These are phyloP conservation scores for Gossypium arboreum DNA, from an alignment of 345 rosid genomes.

Conservation along the genomic window DNA sequence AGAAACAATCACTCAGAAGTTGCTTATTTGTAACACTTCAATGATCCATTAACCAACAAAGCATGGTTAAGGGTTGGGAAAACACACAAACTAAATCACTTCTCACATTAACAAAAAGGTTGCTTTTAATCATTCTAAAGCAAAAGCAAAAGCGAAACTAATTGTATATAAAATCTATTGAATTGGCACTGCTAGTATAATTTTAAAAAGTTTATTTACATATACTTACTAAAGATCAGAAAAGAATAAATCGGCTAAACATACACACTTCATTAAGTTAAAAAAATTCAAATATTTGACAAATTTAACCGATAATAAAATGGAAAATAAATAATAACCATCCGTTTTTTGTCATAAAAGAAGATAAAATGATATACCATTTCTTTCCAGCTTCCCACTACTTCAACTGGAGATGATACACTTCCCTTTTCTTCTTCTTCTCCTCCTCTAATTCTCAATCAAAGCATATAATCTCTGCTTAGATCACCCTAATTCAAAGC, in stretches of 20 bases:
- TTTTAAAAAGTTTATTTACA: not conserved
- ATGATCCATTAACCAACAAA: not conserved
- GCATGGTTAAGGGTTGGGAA: not conserved
- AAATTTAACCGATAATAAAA: not conserved
- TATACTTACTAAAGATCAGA: not conserved
- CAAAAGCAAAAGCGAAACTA: not conserved
- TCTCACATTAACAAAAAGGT: not conserved
- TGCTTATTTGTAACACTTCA: not conserved
- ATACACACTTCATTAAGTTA: not conserved
- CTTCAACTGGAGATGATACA: not conserved
- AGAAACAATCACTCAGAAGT: slow-evolving; percentile 11
- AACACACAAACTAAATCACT: no score
- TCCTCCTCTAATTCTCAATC: not conserved
- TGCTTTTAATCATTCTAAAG: not conserved
- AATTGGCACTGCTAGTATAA: not conserved
- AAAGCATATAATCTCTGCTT: not conserved
- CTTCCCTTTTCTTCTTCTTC: not conserved
- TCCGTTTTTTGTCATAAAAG: not conserved
- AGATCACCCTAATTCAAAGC: not conserved
- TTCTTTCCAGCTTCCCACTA: not conserved
- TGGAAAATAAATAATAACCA: not conserved
- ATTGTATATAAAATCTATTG: not conserved
- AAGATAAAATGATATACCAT: not conserved
- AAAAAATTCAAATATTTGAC: not conserved
- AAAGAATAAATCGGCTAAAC: not conserved